Percentiles rank a stretch among this genome's conserved stretches.
phyloP scores from a whole-genome alignment of 2,329 filamentous ascomycete species.

The Neonectria sp. region DNA sequence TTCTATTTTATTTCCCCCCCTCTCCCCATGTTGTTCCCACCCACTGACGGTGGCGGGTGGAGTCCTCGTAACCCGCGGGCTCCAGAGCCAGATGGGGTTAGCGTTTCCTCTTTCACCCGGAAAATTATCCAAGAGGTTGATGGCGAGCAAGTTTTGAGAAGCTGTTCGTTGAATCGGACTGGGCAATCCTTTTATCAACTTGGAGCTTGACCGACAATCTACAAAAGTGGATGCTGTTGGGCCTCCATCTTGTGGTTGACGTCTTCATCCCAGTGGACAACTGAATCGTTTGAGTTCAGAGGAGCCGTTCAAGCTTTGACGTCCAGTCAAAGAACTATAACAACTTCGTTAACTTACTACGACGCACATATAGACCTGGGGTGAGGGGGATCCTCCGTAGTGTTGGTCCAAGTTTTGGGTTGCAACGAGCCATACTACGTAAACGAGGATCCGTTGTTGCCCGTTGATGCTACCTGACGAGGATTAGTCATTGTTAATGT shows the following conservation, averaged over 20 bases:
- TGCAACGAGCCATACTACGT: not conserved
- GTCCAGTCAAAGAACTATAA: not conserved
- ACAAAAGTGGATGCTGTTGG: not conserved
- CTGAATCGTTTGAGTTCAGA: not conserved
- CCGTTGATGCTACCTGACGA: not conserved
- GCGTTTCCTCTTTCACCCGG: not conserved
- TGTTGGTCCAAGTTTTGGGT: not conserved
- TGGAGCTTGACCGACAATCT: not conserved
- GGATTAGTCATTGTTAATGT: too few species aligned
- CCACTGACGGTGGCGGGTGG: slow-evolving; percentile 6
- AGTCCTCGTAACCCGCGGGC: slow-evolving; percentile 16
- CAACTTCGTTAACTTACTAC: slow-evolving; percentile 1
- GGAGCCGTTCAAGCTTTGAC: not conserved
- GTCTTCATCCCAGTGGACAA: not conserved
- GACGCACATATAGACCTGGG: not conserved
- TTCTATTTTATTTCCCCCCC: not conserved
- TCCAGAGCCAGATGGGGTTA: slow-evolving; percentile 17
- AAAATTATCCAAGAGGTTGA: slow-evolving; percentile 9
- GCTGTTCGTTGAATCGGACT: not conserved
- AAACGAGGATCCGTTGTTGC: not conserved
- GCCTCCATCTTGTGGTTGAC: not conserved
- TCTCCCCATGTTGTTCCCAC: not conserved
- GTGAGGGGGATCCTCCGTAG: not conserved
- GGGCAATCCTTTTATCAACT: not conserved
- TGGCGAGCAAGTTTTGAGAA: not conserved